Percentiles rank a stretch among this genome's conserved stretches.
Evolutionary conservation across 768 basidiomycete species (phyloP).

Genomic region (Terana coerulea): DNA sequence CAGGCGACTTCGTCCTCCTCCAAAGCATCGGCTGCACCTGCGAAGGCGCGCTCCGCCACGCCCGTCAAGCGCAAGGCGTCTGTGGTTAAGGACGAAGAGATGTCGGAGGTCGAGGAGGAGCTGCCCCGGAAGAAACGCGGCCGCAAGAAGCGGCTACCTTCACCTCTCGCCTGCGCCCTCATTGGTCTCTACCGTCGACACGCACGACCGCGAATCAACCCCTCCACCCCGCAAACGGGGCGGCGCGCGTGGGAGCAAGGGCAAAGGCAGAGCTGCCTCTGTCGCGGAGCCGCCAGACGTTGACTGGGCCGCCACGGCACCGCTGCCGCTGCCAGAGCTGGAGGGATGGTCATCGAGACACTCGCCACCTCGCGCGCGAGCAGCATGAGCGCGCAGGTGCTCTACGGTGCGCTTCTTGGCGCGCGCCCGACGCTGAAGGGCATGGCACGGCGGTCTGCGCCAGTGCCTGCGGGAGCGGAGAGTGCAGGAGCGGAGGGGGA

Average conservation of each 20-base stretch:
- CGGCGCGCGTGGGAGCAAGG: background rate
- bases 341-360: slow-evolving; percentile 68
- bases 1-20: background rate
- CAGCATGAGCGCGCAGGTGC: slow-evolving; percentile 49
- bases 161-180: no score
- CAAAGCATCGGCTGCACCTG: background rate
- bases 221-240: background rate
- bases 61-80: background rate
- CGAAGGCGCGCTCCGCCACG: background rate
- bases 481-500: background rate
- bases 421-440: slow-evolving; percentile 46
- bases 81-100: background rate
- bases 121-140: background rate
- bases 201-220: no score
- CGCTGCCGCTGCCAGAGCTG: slow-evolving; percentile 34
- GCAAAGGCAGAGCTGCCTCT: background rate
- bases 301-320: slow-evolving; percentile 5
- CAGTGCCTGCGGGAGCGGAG: background rate
- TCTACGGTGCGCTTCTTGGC: slow-evolving; percentile 50
- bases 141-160: background rate
- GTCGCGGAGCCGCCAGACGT: background rate
- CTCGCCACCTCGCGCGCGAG: slow-evolving; percentile 73
- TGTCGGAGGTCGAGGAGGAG: background rate
- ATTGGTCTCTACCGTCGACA: background rate
- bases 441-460: slow-evolving; percentile 6